Evolutionary conservation across 2,329 filamentous ascomycete genomes (phyloP).

Genomic region (Neophaeococcomyces mojaviensis): DNA sequence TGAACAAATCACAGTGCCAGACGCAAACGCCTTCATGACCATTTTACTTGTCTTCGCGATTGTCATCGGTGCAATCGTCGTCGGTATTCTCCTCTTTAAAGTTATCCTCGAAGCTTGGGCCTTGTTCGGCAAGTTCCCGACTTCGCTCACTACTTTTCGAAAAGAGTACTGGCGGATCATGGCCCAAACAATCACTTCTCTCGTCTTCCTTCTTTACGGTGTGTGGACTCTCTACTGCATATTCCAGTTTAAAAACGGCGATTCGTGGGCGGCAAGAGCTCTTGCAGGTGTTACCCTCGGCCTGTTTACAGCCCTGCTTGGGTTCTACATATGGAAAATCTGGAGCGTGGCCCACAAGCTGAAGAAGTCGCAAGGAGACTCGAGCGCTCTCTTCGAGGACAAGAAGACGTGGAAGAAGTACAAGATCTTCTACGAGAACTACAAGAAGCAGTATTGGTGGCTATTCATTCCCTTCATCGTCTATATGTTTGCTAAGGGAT

Average conservation of each 20-base stretch:
- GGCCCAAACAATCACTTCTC: conserved; percentile 76
- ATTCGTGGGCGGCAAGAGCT: conserved; percentile 85
- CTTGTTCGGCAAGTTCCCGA: conserved; percentile 78
- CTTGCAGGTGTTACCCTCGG: conserved; percentile 75
- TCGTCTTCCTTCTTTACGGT: conserved; percentile 87
- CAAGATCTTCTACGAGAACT: conserved; percentile 93
- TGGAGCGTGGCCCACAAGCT: conserved; percentile 66
- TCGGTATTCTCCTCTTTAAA: conserved; percentile 83
- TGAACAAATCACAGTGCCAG: conserved; percentile 76
- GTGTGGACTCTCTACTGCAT: conserved; percentile 94
- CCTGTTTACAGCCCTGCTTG: conserved; percentile 73
- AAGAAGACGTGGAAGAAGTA: conserved; percentile 92
- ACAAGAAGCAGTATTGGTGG: conserved; percentile 96
- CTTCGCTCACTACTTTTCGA: conserved; percentile 72
- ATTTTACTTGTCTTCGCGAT: conserved; percentile 83
- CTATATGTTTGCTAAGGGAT: conserved; percentile 86
- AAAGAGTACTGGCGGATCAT: conserved; percentile 95
- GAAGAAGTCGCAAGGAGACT: conserved; percentile 67
- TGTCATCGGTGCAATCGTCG: conserved; percentile 71
- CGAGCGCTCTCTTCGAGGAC: conserved; percentile 70
- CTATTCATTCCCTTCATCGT: conserved; percentile 81
- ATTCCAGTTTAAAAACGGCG: conserved; percentile 86
- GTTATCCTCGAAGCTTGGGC: conserved; percentile 86
- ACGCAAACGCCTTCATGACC: conserved; percentile 93
- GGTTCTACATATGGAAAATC: conserved; percentile 78